Conservation (phyloP, 2,329 filamentous ascomycete species). For the Exophiala alcalophila region DNA sequence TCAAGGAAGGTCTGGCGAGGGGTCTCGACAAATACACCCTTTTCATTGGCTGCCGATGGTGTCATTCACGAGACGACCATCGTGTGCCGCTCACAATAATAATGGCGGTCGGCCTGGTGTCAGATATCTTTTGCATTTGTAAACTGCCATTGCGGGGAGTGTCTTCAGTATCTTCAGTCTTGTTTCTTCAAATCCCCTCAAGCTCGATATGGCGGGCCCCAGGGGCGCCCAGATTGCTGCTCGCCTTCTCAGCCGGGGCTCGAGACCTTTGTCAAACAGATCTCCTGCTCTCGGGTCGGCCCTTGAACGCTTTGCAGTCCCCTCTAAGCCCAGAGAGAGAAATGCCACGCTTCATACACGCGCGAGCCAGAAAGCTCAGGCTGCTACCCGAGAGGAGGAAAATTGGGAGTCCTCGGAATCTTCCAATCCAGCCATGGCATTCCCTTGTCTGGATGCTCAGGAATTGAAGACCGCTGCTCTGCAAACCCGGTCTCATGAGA, state of each 20-base stretch:
- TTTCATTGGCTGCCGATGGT: too few relatives aligned
- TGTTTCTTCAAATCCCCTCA: background rate
- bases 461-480: conserved; percentile 76
- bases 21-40: too few relatives aligned
- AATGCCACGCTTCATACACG: conserved; percentile 21
- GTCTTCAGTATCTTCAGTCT: conserved; percentile 7
- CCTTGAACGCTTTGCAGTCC: background rate
- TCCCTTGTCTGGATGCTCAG: conserved; percentile 83
- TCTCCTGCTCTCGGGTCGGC: conserved; percentile 4
- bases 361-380: conserved; percentile 24
- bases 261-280: conserved; percentile 13
- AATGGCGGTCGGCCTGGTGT: background rate
- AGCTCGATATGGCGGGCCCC: conserved; percentile 23
- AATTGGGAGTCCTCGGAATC: conserved; percentile 35
- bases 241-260: conserved; percentile 27
- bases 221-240: conserved; percentile 30
- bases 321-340: conserved; percentile 1
- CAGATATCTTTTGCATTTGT: background rate
- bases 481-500: conserved; percentile 56
- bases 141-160: too few relatives aligned
- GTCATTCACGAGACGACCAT: background rate
- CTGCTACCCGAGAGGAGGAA: conserved; percentile 25
- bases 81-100: background rate
- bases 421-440: conserved; percentile 82
- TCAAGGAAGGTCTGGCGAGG: too few relatives aligned